Base-by-base conservation (phyloP, 2,329 filamentous ascomycete genomes). In the Epichloe typhina region DNA sequence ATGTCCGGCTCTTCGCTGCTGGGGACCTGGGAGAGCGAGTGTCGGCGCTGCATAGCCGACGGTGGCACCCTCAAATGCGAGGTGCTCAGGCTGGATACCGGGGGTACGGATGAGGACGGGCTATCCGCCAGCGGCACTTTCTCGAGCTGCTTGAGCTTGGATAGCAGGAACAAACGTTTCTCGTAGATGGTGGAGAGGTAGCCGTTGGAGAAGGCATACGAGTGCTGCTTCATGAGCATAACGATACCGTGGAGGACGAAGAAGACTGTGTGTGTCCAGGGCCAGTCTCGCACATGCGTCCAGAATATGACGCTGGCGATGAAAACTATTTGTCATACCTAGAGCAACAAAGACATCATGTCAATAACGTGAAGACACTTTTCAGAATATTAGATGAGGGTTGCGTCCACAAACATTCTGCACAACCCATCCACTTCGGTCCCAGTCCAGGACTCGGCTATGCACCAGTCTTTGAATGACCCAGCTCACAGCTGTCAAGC, bases 141-240 rank as follows among this genome's bases (percentile, higher is more conserved):
- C 33, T 83, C 76, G 2, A 88, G 71, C 55, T 81, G 73, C 51
- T 76, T 72, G 26, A 87, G 64, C 52, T 70, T 73, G 4, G 57
- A 61, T 9, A 69, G 61, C n/a, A 79, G 63, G n/a, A 64, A 59
- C 11, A 60, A 56, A 2, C 76, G 69, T 51, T 69, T 70, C 52
- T 76, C 73, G 59, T 81, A 79, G 3, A 79, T 69, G 19, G 77
- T 75, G 3, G 77, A 88, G 47, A 83, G 69, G 55, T 89, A 77
- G 6, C 86, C 86, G 58, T 89, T 90, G 65, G 88, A 89, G 57
- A 87, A 88, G 4, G 83, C 76, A 60, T 87, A 89, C 17, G 82
- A 84, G 62, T 89, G 86, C 65, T 88, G 84, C 69, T 91, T 91
- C 86, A 90, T 90, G 23, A 90, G 63, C 74, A 89, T 84, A 3